Percentiles rank a stretch among this genome's conserved stretches.
phyloP scores from a whole-genome alignment of 257 asterid species.

The Solanum appendiculatum region DNA sequence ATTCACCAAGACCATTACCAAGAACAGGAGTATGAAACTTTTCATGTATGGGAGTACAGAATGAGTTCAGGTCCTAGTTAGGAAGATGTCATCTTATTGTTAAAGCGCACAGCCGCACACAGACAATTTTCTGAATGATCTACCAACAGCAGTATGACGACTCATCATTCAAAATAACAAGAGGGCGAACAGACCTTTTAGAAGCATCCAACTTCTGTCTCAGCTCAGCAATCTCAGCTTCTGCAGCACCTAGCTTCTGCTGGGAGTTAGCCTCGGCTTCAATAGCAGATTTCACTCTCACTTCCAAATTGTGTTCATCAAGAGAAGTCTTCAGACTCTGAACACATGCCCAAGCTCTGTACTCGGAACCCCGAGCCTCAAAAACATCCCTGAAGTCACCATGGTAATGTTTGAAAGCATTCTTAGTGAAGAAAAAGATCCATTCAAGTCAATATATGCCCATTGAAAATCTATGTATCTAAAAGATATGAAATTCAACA shows the following conservation, averaged over 20 bases:
- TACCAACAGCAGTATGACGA: background rate
- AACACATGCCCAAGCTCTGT: slow-evolving; percentile 84
- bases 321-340: slow-evolving; percentile 71
- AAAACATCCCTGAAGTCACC: slow-evolving; percentile 54
- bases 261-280: slow-evolving; percentile 94
- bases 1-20: background rate
- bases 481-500: background rate
- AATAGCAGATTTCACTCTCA: slow-evolving; percentile 83
- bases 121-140: background rate
- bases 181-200: slow-evolving; percentile 42
- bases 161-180: background rate
- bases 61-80: background rate
- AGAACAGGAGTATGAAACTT: background rate
- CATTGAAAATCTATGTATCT: background rate
- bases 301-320: slow-evolving; percentile 79
- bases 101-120: background rate
- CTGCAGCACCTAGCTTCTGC: slow-evolving; percentile 89
- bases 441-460: background rate
- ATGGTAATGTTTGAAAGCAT: slow-evolving; percentile 3
- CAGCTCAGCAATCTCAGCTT: slow-evolving; percentile 87
- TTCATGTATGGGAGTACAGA: background rate
- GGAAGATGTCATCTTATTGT: background rate
- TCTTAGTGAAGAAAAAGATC: background rate
- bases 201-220: slow-evolving; percentile 71
- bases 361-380: slow-evolving; percentile 73